Evolutionary conservation across 768 basidiomycete genomes (phyloP), one percentile per base, ranked within the genome.

Genomic region (Pleurotus djamor): DNA sequence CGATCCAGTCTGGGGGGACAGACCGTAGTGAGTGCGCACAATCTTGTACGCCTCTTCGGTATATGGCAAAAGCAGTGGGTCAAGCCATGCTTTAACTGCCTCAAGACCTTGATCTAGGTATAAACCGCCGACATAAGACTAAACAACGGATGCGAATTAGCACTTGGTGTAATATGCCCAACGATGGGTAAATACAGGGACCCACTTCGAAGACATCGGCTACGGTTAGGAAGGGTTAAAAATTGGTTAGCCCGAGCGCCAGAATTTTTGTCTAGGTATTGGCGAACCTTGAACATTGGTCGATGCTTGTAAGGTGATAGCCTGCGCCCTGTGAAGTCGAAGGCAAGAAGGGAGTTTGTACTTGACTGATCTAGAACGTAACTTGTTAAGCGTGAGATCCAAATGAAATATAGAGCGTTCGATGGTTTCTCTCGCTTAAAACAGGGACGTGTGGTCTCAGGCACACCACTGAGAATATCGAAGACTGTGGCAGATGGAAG

Each of bases 41-140:
- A 80, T 71, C 52, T 73, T 72, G 71, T 93, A 93, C 9, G 89
- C 88, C 35, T 81, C 79, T 38, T 61, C 64, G 49, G 83, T 69
- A 69, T 88, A 92, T 6, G 90, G 91, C 28, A 67, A 76, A 67
- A 93, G 82, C 51, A 93, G 81, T 1, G 70, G 67, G 56, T 72
- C 72, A 44, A 92, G 79, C 91, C 91, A 93, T 4, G 60, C 45
- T 60, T 77, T 76, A 47, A 85, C 83, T 4, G 69, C 73, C 0
- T 77, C 70, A 43, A 92, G 76, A 28, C 88, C 90, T 65, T 86
- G 84, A 57, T 92, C 91, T 50, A 79, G 69, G 73, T 83, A 92
- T 14, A 93, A 72, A 0, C 90, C 91, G n/a, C 91, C 91, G 34
- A 92, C 81, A 68, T 86, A 93, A 2, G 91, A 82, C 90, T 93